Conservation (phyloP, 2,329 filamentous ascomycete genomes). For the Lecanicillium sp. region DNA sequence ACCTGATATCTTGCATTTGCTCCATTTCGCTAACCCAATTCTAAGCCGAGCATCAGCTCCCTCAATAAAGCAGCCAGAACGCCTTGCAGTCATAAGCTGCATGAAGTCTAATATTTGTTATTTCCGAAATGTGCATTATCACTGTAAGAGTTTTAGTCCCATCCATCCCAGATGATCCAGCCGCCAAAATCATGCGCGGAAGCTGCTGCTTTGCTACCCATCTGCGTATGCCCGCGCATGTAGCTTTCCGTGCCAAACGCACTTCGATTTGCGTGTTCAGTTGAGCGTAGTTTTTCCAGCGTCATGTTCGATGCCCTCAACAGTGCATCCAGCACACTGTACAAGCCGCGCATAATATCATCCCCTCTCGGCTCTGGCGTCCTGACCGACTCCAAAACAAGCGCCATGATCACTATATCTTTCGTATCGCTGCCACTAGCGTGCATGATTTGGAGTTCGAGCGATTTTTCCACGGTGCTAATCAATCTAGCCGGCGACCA, state of each 20-base stretch:
- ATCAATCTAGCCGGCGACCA: conserved; percentile 38
- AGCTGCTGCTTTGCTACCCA: conserved; percentile 23
- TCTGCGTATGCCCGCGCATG: conserved; percentile 22
- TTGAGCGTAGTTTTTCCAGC: conserved; percentile 28
- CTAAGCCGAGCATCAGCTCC: neutral
- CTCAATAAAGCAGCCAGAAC: too few species aligned
- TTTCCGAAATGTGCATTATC: too few species aligned
- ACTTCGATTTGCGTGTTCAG: conserved; percentile 15
- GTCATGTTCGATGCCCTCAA: conserved; percentile 38
- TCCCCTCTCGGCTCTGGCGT: conserved; percentile 35
- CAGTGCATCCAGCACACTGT: conserved; percentile 38
- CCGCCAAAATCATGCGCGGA: conserved; percentile 26
- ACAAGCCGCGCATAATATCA: conserved; percentile 36
- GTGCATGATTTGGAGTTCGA: conserved; percentile 39
- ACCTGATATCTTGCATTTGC: too few species aligned
- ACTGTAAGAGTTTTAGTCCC: conserved; percentile 26
- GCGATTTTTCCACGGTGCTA: conserved; percentile 39
- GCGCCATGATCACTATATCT: conserved; percentile 43
- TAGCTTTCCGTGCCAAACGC: conserved; percentile 24
- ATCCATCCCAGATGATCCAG: conserved; percentile 36
- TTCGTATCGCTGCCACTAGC: conserved; percentile 45
- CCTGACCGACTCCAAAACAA: conserved; percentile 42
- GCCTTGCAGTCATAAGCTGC: too few species aligned
- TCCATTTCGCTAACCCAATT: neutral
- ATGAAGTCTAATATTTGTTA: too few species aligned